Evolutionary conservation across 1,139 yeast genomes (phyloP).

Genomic region (Hanseniaspora gamundiae): DNA sequence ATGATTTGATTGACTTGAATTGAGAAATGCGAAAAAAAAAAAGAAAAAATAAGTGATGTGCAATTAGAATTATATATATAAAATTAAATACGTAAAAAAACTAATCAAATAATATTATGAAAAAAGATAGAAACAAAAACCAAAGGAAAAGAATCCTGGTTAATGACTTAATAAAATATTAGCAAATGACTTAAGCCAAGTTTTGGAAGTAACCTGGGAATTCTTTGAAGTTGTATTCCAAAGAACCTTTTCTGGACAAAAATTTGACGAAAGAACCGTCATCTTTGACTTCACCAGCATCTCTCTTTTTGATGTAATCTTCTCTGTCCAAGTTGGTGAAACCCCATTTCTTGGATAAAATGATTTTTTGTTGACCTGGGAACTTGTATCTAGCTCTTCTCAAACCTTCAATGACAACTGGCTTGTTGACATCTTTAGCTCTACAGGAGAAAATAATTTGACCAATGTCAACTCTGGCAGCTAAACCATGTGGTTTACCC

Average conservation of each 20-base stretch:
- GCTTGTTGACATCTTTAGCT: slow-evolving; percentile 97
- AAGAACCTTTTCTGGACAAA: slow-evolving; percentile 92
- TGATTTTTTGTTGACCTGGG: slow-evolving; percentile 99
- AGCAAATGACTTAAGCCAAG: slow-evolving; percentile 26
- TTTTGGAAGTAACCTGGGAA: slow-evolving; percentile 80
- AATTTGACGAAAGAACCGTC: slow-evolving; percentile 99
- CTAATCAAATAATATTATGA: not conserved
- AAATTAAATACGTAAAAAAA: too few relatives aligned
- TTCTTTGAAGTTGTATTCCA: slow-evolving; percentile 80
- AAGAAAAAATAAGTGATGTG: too few relatives aligned
- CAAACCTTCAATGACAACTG: slow-evolving; percentile 94
- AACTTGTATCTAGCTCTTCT: slow-evolving; percentile 99
- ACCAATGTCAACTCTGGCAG: slow-evolving; percentile 98
- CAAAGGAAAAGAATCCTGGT: too few relatives aligned
- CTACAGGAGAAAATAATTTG: slow-evolving; percentile 97
- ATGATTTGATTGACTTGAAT: too few relatives aligned
- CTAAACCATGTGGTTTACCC: slow-evolving; percentile 99
- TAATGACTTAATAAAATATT: too few relatives aligned
- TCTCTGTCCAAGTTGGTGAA: slow-evolving; percentile 98
- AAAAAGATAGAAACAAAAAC: not conserved
- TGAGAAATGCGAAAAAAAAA: too few relatives aligned
- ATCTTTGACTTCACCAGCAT: slow-evolving; percentile 95
- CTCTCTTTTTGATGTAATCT: slow-evolving; percentile 87
- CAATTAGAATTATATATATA: too few relatives aligned
- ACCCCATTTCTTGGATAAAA: slow-evolving; percentile 99